Evolutionary conservation across 2,329 filamentous ascomycete genomes (phyloP).

Genomic region (Sporothrix luriei): DNA sequence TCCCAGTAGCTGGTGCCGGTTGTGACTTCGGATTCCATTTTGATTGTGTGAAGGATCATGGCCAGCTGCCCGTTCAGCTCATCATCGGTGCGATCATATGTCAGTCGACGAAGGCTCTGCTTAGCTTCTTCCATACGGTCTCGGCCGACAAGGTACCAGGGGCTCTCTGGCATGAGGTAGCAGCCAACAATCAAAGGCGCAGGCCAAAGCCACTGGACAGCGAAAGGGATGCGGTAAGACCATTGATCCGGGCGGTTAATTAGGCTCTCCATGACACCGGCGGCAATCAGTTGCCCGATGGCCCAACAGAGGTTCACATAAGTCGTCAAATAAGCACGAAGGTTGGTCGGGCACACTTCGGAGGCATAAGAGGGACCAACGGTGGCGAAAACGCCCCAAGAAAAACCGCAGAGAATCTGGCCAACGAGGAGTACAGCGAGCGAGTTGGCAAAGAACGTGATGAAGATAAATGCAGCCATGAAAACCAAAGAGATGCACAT

Average conservation of each 20-base stretch:
- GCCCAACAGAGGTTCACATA: slow-evolving; percentile 54
- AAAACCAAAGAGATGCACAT: slow-evolving; percentile 48
- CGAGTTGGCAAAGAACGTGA: slow-evolving; percentile 51
- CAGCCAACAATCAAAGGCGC: slow-evolving; percentile 46
- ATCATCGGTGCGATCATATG: slow-evolving; percentile 34
- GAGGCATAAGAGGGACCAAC: slow-evolving; percentile 47
- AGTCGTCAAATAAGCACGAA: slow-evolving; percentile 47
- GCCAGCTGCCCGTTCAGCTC: slow-evolving; percentile 40
- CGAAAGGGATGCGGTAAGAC: slow-evolving; percentile 46
- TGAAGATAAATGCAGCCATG: slow-evolving; percentile 51
- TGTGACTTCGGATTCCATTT: slow-evolving; percentile 45
- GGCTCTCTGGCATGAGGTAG: slow-evolving; percentile 51
- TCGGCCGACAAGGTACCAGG: slow-evolving; percentile 51
- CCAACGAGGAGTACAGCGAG: slow-evolving; percentile 47
- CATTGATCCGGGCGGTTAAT: slow-evolving; percentile 43
- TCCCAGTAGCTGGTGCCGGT: slow-evolving; percentile 47
- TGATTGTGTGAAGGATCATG: slow-evolving; percentile 51
- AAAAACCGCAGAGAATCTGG: slow-evolving; percentile 51
- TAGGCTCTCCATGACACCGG: slow-evolving; percentile 48
- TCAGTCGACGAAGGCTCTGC: slow-evolving; percentile 39
- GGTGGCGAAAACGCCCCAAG: slow-evolving; percentile 42
- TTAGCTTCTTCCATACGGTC: slow-evolving; percentile 45
- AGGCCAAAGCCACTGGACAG: slow-evolving; percentile 45
- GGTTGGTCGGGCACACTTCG: slow-evolving; percentile 43
- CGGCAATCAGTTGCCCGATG: slow-evolving; percentile 44